These are phyloP conservation scores for Acrocalymma vagum DNA, from an alignment of 2,329 filamentous ascomycete species.

Conservation along the genomic window DNA sequence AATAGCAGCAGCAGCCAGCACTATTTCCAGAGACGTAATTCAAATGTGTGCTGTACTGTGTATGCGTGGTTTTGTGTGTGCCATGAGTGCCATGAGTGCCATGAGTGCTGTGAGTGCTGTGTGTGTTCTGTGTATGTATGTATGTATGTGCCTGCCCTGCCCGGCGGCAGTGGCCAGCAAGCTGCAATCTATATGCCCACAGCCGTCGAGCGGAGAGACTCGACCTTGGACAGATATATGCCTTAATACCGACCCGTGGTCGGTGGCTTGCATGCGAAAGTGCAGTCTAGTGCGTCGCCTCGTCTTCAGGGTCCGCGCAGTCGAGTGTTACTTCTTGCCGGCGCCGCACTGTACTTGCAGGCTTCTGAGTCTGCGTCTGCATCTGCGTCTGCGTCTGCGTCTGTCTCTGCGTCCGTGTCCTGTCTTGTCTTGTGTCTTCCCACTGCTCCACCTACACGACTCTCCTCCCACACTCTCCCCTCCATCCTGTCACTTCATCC, in stretches of 20 bases:
- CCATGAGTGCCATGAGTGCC: too few species aligned
- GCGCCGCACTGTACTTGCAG: neutral
- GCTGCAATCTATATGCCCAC: conserved; percentile 10
- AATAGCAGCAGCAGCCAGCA: too few species aligned
- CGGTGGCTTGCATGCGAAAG: too few species aligned
- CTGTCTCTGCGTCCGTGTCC: neutral
- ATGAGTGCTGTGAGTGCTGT: too few species aligned
- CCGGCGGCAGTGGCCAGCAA: conserved; percentile 1
- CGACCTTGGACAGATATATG: too few species aligned
- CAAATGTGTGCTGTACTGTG: too few species aligned
- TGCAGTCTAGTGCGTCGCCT: too few species aligned
- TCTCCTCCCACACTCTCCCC: conserved; percentile 6
- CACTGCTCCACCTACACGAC: neutral
- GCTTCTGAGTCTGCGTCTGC: conserved; percentile 6
- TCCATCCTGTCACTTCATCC: conserved; percentile 4
- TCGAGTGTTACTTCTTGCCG: neutral
- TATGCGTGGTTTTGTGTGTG: too few species aligned
- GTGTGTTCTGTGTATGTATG: too few species aligned
- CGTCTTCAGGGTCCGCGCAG: too few species aligned
- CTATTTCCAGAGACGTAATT: too few species aligned
- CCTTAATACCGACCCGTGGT: too few species aligned
- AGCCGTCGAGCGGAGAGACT: conserved; percentile 13
- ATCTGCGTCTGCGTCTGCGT: conserved; percentile 6
- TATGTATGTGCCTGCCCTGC: conserved; percentile 1
- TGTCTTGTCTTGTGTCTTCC: neutral